Base-by-base conservation (phyloP, 257 asterid species). In the Jasminum sambac region DNA sequence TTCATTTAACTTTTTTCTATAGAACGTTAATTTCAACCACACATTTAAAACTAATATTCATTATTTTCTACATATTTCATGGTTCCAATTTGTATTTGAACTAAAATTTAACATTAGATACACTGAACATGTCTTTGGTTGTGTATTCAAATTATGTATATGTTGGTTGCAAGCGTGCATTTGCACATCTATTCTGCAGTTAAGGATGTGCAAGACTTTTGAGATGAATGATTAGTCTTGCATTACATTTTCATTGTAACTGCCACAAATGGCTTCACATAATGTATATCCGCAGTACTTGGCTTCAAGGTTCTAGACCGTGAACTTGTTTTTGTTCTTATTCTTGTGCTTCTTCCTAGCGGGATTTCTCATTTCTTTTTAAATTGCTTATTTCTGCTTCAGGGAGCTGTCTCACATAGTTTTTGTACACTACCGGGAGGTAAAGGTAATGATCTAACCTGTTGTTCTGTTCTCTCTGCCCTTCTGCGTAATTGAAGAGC, bases 351-450 rank as follows among this genome's bases (percentile, higher is more conserved):
- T 64, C 52, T 71, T 71, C 66, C 64, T 61, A 23, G 50, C 10
- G 48, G 30, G 71, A 75, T 34, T 67, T 66, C 72, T 16, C 72
- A 75, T 63, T 61, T 12, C 68, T 74, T 76, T 55, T 69, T 74
- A 19, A 19, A 14, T 75, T 52, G 67, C 68, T 80, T 74, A 38
- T 71, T 78, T 74, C 77, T 80, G 78, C 72, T 76, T 65, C 91
- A 94, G 97, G 89, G 93, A 84, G 68, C 84, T 80, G 67, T 89
- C 97, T 39, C 87, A 91, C 87, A 94, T 94, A 69, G 99, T 91
- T 77, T 92, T 94, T 65, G 99, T 94, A 72, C 99, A 94, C 82
- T 94, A 94, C 85, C 91, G 92, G 79, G 97, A 88, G 81, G 95
- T 91, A 59, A 87, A 91, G 99, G 99, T 94, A 83, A 81, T 66